Percentiles rank a stretch among this genome's conserved stretches.
phyloP scores from a whole-genome alignment of 164 flowering plant genomes.

The Vitis amurensis region DNA sequence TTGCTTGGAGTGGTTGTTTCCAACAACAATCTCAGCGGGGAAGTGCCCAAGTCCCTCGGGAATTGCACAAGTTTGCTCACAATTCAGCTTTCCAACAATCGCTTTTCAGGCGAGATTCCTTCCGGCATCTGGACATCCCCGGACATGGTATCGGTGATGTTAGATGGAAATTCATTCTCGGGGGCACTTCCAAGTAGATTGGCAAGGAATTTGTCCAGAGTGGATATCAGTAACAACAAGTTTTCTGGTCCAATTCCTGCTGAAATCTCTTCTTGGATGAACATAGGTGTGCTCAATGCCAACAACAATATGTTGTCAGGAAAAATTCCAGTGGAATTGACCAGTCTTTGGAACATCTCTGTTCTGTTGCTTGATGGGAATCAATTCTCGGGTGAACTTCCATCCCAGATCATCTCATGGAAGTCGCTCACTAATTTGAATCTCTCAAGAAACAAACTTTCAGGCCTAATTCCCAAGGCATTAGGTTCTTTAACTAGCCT shows the following conservation, averaged over 20 bases:
- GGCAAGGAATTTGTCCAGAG: conserved; percentile 44
- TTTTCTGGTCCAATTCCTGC: conserved; percentile 58
- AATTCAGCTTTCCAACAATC: conserved; percentile 42
- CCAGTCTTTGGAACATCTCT: conserved; percentile 32
- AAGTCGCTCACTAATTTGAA: conserved; percentile 35
- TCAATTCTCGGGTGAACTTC: conserved; percentile 61
- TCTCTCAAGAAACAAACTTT: conserved; percentile 52
- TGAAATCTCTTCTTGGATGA: conserved; percentile 25
- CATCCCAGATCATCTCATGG: conserved; percentile 58
- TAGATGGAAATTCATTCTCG: conserved; percentile 46
- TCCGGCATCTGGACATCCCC: conserved; percentile 42
- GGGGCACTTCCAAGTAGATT: conserved; percentile 46
- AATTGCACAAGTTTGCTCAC: conserved; percentile 42
- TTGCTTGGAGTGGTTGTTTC: conserved; percentile 48
- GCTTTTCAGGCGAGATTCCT: conserved; percentile 57
- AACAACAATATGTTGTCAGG: conserved; percentile 60
- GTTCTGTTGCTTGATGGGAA: conserved; percentile 58
- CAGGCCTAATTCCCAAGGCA: conserved; percentile 57
- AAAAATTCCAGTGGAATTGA: conserved; percentile 46
- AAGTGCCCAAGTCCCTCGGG: conserved; percentile 55
- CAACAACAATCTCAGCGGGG: conserved; percentile 55
- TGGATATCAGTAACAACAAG: conserved; percentile 54
- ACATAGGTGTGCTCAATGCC: conserved; percentile 44
- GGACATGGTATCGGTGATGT: conserved; percentile 29
- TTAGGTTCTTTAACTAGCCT: conserved; percentile 50